Evolutionary conservation across 2,329 filamentous ascomycete species (phyloP).

Genomic region (Elsinoe perseae): DNA sequence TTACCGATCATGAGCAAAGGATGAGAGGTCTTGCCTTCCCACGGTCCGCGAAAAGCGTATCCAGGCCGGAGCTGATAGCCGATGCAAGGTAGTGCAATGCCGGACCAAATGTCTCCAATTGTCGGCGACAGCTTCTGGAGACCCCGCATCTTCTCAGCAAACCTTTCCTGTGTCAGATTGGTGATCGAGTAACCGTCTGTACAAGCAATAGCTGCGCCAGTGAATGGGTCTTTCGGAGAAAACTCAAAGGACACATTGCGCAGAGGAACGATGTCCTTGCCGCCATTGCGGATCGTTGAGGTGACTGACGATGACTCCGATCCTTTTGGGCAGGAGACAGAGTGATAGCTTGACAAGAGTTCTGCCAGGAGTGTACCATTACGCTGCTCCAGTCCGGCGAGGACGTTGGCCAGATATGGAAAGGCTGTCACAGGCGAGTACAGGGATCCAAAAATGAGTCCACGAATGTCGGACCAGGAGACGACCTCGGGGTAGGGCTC

Average conservation of each 20-base stretch:
- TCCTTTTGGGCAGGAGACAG: conserved; percentile 32
- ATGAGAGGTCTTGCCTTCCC: conserved; percentile 24
- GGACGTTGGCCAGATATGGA: conserved; percentile 29
- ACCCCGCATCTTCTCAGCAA: conserved; percentile 18
- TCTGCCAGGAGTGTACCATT: conserved; percentile 27
- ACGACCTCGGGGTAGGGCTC: conserved; percentile 31
- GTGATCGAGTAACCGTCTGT: conserved; percentile 34
- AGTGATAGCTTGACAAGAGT: conserved; percentile 22
- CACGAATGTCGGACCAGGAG: conserved; percentile 35
- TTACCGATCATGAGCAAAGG: conserved; percentile 29
- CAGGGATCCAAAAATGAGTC: conserved; percentile 31
- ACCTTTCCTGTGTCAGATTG: conserved; percentile 18
- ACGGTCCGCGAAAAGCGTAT: conserved; percentile 29
- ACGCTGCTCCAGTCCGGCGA: conserved; percentile 30
- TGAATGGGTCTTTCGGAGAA: conserved; percentile 3
- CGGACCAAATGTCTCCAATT: conserved; percentile 34
- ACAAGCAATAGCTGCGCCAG: conserved; percentile 31
- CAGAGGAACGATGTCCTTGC: conserved; percentile 31
- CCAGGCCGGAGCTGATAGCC: conserved; percentile 32
- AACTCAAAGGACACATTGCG: conserved; percentile 16
- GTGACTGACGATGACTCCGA: neutral
- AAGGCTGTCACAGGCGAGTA: conserved; percentile 33
- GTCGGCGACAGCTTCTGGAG: conserved; percentile 30
- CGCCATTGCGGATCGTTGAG: neutral
- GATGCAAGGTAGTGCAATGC: conserved; percentile 32